Evolutionary conservation across 208 protist genomes (phyloP), one percentile per base, ranked within the genome.

Genomic region (Leishmania tarentolae): DNA sequence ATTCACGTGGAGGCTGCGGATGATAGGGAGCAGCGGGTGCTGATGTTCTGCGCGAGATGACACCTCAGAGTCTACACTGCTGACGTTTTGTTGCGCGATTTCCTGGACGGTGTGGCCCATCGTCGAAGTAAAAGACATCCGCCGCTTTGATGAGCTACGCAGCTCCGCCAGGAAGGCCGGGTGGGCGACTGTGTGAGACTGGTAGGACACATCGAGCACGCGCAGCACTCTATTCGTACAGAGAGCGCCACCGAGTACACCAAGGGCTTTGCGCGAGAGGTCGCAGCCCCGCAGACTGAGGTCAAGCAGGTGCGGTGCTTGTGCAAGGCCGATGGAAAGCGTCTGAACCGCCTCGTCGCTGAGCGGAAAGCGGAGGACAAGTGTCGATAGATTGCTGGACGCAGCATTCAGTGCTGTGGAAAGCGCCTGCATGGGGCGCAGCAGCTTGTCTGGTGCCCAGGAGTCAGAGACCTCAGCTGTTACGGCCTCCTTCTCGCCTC

Each of bases 21-120:
- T 92, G 70, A 95, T 86, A 21, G 84, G 87, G 28, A 87, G 84
- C 74, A 95, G 89, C 8, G 92, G 88, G 53, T 91, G 87, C 83
- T 91, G 83, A 7, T 83, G 79, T 46, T 91, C 75, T 37, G 87
- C 88, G 9, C 73, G 40, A 0, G 77, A 85, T 13, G 70, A 78
- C 8, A 86, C 35, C 52, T 89, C 81, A 11, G 68, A 57, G 47
- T 71, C 57, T 15, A 75, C 78, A 21, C 68, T 75, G 75, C 61
- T 69, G 50, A 80, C 35, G 53, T 86, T 75, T 59, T 80, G 83
- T 68, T 65, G 77, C 63, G 77, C 65, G 2, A 79, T 82, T 28
- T 85, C 82, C 31, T 63, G 72, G 4, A 71, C 78, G 35, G 73
- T 57, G 72, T 47, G 78, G 75, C 61, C 78, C 66, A 47, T 50